A percentile compares a stretch with the other conserved stretches of the same genome.
Evolutionary conservation across 2,329 filamentous ascomycete genomes (phyloP).

Genomic region (Tolypocladium tundrense): DNA sequence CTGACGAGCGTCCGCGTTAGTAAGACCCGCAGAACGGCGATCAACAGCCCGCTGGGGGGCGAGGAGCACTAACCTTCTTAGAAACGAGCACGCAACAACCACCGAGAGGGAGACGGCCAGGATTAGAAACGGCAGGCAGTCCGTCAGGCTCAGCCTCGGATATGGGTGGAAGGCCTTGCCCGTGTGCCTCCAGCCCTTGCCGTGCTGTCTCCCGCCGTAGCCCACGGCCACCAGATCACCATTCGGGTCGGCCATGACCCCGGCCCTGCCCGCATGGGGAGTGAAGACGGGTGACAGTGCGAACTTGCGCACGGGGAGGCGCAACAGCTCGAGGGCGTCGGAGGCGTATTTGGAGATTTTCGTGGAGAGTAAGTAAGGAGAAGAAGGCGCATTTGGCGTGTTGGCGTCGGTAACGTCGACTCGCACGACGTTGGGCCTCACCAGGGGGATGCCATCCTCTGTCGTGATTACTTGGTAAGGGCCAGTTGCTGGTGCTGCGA

Average conservation of each 20-base stretch:
- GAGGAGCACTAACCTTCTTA: conserved; percentile 7
- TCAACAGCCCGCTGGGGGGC: not conserved
- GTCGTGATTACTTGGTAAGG: not conserved
- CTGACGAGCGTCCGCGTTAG: not conserved
- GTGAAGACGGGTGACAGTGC: conserved; percentile 7
- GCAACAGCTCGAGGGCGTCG: conserved; percentile 3
- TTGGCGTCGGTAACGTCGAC: conserved; percentile 1
- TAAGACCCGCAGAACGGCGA: not conserved
- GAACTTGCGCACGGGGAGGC: not conserved
- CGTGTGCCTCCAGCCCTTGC: not conserved
- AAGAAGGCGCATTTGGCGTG: not conserved
- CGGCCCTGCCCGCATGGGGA: not conserved
- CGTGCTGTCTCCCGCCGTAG: not conserved
- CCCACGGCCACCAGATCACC: conserved; percentile 6
- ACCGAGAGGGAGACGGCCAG: conserved; percentile 7
- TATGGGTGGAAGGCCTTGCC: not conserved
- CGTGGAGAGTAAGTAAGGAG: not conserved
- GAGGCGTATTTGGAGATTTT: conserved; percentile 2
- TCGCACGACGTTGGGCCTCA: conserved; percentile 2
- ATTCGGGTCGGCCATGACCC: conserved; percentile 8
- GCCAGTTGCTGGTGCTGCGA: conserved; percentile 2
- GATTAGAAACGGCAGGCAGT: conserved; percentile 8
- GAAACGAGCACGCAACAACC: conserved; percentile 7
- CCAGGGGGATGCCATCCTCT: not conserved
- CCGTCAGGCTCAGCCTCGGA: conserved; percentile 5